Base-by-base conservation (phyloP, 2,329 filamentous ascomycete species). In the Monosporascus sp. region DNA sequence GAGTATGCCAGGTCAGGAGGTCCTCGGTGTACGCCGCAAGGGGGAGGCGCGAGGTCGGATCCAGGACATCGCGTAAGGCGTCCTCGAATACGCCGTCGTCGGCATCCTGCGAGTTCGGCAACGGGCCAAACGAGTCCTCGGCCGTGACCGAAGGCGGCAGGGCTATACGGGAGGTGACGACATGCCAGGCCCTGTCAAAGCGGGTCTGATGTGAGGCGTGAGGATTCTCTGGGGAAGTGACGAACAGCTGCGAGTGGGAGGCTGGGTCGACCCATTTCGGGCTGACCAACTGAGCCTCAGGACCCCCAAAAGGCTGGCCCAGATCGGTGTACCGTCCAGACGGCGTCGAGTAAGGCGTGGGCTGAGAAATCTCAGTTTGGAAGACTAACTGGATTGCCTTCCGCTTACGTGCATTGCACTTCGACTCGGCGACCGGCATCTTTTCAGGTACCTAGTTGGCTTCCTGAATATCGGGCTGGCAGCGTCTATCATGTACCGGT, bases 151-250 rank as follows among this genome's bases (percentile, higher is more conserved):
- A 80, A n/a, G 75, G 67, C 8, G 82, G 80, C 22, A 87, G 72
- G 47, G 76, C 74, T 46, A 87, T 79, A 37, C 73, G 73, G 31
- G 79, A 74, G 17, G 82, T 86, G 55, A 86, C 82, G 27, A 74
- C 70, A 63, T 84, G 79, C 84, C 84, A 87, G 54, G 83, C 81
- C 56, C 78, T 72, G 63, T 86, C 81, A 75, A 78, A 85, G 57
- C 74, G 75, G 51, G 77, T 73, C 68, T 85, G 83, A 58, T 84
- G 76, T 55, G 72, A 69, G 49, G 70, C 65, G 53, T 70, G 60
- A 46, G 56, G 38, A 49, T 65, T 61, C 46, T 62, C 62, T 44
- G 60, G 58, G 24, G 65, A 56, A 37, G 57, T 48, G 31, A 59
- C 38, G 53, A 55, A 26, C 8, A 17, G 16, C 43, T 24, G 53